Percentiles rank a stretch among this genome's conserved stretches.
phyloP scores from a whole-genome alignment of 345 rosid genomes.

The Pseudoturritis turrita region DNA sequence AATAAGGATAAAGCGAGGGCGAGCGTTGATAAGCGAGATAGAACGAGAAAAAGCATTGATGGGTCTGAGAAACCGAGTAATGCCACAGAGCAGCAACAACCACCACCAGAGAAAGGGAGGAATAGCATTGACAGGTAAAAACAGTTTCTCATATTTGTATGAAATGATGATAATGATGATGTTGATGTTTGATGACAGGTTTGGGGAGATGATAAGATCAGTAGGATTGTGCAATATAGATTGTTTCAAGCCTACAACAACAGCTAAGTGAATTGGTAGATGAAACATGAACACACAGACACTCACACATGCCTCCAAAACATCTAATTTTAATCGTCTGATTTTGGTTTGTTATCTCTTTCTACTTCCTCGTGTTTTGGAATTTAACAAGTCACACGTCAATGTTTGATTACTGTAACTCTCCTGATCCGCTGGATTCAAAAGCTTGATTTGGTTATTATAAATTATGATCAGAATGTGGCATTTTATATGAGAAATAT shows the following conservation, averaged over 20 bases:
- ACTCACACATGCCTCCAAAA: neutral
- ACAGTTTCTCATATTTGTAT: neutral
- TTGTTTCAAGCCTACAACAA: conserved; percentile 78
- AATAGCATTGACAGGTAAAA: conserved; percentile 81
- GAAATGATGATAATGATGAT: neutral
- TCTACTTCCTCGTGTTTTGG: conserved; percentile 11
- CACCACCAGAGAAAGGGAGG: conserved; percentile 57
- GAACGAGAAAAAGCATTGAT: conserved; percentile 43
- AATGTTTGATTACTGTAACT: conserved; percentile 1
- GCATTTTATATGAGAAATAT: neutral
- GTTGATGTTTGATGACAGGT: conserved; percentile 43
- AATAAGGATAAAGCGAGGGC: conserved; percentile 27
- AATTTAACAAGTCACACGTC: conserved; percentile 8
- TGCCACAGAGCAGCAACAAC: conserved; percentile 33
- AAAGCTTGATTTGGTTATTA: conserved; percentile 12
- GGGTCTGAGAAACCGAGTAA: conserved; percentile 40
- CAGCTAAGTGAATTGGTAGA: conserved; percentile 31
- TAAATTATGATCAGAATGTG: neutral
- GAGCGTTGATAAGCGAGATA: conserved; percentile 55
- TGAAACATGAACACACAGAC: conserved; percentile 1
- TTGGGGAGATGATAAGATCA: conserved; percentile 83
- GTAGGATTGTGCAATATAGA: conserved; percentile 85
- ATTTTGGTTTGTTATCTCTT: conserved; percentile 9
- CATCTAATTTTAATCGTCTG: conserved; percentile 17
- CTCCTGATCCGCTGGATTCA: neutral